Base-by-base conservation (phyloP, 345 rosid genomes). In the Nephelium lappaceum region DNA sequence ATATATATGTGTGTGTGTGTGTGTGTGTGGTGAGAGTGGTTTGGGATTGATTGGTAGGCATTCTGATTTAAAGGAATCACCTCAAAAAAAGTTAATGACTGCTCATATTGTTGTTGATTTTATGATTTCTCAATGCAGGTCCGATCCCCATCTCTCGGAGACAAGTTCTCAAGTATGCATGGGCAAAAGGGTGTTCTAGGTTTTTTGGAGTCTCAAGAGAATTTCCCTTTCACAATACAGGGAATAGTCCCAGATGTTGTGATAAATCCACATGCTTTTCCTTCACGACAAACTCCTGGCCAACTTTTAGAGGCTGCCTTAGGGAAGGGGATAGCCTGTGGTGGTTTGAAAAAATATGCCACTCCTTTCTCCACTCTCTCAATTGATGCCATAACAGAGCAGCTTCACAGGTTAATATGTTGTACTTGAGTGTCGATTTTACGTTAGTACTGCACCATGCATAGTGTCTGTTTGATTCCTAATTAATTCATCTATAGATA, bases 151-250 rank as follows among this genome's bases (percentile, higher is more conserved):
- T 84, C 91, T 82, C 95, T 91, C 24, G 99, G 99, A 65, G 98
- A 96, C 84, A 96, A 94, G 81, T 94, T 96, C 73, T 95, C 97
- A 3, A 94, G 99, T 85, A 94, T 96, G 98, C 99, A 94, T 79
- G 98, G 99, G 65, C 97, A 94, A 73, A 96, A 96, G 86, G 99
- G 98, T 80, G 99, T 96, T 41, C 85, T 96, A 36, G 99, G 98
- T 67, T 93, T 86, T 78, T 58, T 96, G 74, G 98, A 91, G 88
- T 84, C 94, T n/a, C 97, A 93, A 61, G 97, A 91, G 84, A 94
- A 96, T 82, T 91, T 96, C 75, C 95, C 94, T 66, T 96, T 96
- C 86, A 96, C 98, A 19, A 84, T 53, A 67, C 97, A 94, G 83
- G 98, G 99, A 55, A 91, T 94, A 71, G 99, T 93, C 83, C 98